Evolutionary conservation across 1,284 basidiomycete species (phyloP), one percentile per base, ranked within the genome.

Genomic region (Jaminaea rosea): DNA sequence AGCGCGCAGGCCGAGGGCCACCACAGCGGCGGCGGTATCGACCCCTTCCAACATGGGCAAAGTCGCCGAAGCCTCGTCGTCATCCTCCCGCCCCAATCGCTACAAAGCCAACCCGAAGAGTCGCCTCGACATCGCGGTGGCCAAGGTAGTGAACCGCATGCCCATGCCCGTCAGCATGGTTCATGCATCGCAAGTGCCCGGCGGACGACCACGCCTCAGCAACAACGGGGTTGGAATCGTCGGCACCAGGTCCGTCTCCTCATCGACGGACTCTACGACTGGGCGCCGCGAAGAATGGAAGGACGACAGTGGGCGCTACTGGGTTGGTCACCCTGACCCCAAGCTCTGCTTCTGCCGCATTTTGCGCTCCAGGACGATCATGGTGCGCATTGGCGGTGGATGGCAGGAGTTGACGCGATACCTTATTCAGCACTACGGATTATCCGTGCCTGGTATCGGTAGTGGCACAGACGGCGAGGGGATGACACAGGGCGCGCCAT

Each of bases 71-170:
- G 19, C 10, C 10, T 10, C 10, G 17, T 46, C 44, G 9, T n/a
- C 47, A 9, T 10, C 10, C 5, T 4, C 5, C 9, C 32, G 34
- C 6, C 50, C 56, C 3, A 59, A 60, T 29, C 79, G 80, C 7
- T 96, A 94, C 63, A 77, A 88, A 41, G 81, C 91, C 2, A 83
- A 93, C 73, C 86, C 87, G 10, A 84, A 86, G 75, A 90, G 83
- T 76, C 87, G 86, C 67, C 80, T 97, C 1, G 92, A 97, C 71
- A 81, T 92, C 23, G 91, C 90, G 2, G 86, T 97, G 39, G 88
- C 87, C 6, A 83, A 86, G 60, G 86, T 96, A 44, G 82, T 96
- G 56, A 94, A 94, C 75, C 83, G 83, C 55, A 79, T 97, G 37
- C 83, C 87, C 15, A 84, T 91, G 39, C 46, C 48, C 4, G 51